phyloP scores from a whole-genome alignment of 257 asterid genomes.

The Plectranthus barbatus region DNA sequence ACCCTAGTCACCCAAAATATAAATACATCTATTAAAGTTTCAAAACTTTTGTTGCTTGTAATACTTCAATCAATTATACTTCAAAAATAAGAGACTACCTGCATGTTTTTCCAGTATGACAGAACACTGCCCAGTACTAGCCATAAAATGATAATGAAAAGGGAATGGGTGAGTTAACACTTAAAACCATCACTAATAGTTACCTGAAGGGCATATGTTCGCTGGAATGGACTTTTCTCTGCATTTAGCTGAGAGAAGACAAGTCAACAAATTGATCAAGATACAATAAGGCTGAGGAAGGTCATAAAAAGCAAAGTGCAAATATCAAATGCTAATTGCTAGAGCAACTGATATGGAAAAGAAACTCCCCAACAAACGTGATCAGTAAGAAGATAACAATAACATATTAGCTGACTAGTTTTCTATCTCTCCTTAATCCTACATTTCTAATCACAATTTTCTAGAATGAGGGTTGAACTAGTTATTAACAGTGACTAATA shows the following conservation, averaged over 20 bases:
- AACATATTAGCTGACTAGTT: background rate
- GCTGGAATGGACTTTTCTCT: conserved; percentile 96
- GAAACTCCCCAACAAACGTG: background rate
- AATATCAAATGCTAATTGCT: background rate
- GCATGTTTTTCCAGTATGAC: no score
- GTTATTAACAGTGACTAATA: background rate
- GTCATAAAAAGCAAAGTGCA: background rate
- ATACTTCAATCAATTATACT: no score
- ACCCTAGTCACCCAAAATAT: background rate
- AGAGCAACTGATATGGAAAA: background rate
- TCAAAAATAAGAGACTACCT: no score
- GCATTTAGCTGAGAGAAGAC: conserved; percentile 73
- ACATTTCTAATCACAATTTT: background rate
- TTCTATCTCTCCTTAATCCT: background rate
- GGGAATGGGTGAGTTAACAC: background rate
- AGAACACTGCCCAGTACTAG: no score
- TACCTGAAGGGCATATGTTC: conserved; percentile 97
- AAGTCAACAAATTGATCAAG: conserved; percentile 1
- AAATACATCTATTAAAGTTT: no score
- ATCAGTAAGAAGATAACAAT: background rate
- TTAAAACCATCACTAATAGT: background rate
- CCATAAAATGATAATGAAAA: background rate
- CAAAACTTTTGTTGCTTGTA: no score
- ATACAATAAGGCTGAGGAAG: background rate
- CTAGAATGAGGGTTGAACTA: background rate